Conservation (phyloP, 2,329 filamentous ascomycete genomes). For the Penicillium sp. region DNA sequence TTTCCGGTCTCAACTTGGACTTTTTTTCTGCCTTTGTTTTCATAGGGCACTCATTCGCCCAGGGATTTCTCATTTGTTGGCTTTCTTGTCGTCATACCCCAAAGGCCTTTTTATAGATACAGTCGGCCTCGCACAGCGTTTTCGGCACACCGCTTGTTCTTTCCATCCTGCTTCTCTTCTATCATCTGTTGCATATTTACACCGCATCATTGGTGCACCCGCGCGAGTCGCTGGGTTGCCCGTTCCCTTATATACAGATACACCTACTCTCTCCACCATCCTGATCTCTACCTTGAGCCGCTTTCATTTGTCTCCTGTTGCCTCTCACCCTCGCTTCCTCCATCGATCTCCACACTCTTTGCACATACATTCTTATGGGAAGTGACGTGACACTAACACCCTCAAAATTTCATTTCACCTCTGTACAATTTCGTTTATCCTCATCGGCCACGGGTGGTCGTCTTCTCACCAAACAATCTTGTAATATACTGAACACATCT, state of each 20-base stretch:
- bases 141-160: conserved; percentile 30
- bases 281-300: conserved; percentile 21
- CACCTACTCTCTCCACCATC: conserved; percentile 7
- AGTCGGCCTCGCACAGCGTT: conserved; percentile 40
- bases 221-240: conserved; percentile 39
- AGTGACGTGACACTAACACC: conserved; percentile 13
- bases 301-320: conserved; percentile 27
- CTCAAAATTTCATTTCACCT: conserved; percentile 18
- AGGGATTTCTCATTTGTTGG: conserved; percentile 30
- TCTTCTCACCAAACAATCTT: conserved; percentile 32
- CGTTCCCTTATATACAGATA: conserved; percentile 31
- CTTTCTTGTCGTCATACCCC: conserved; percentile 44
- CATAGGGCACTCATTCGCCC: conserved; percentile 30
- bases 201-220: conserved; percentile 32
- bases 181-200: conserved; percentile 28
- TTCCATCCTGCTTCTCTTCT: conserved; percentile 24
- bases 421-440: conserved; percentile 30
- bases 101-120: conserved; percentile 45
- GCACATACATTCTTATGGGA: conserved; percentile 17
- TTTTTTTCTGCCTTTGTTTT: conserved; percentile 24
- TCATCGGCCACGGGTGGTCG: conserved; percentile 26
- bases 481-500: conserved; percentile 39
- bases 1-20: conserved; percentile 20
- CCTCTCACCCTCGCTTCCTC: conserved; percentile 19
- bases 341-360: conserved; percentile 30